phyloP scores from a whole-genome alignment of 164 flowering plant genomes.

The Liquidambar formosana region DNA sequence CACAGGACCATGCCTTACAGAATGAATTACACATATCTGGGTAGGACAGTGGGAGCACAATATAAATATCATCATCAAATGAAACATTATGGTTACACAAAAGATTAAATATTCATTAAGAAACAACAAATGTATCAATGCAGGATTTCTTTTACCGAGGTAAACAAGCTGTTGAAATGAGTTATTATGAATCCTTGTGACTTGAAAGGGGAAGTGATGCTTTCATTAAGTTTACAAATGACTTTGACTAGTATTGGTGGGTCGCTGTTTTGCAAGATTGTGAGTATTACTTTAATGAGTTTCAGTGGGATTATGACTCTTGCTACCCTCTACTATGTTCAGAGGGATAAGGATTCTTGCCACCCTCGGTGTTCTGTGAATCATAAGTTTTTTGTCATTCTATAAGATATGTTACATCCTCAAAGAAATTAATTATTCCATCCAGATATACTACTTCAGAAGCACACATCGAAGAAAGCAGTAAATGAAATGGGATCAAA shows the following conservation, averaged over 20 bases:
- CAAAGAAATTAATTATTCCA: too few species aligned
- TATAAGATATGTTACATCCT: too few species aligned
- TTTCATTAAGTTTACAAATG: not conserved
- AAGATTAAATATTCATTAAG: not conserved
- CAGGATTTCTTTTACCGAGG: not conserved
- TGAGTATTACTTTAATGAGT: too few species aligned
- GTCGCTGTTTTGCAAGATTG: not conserved
- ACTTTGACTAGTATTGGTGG: not conserved
- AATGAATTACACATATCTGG: conserved; percentile 81
- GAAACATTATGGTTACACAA: not conserved
- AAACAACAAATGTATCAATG: not conserved
- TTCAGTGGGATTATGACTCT: too few species aligned
- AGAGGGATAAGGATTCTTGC: too few species aligned
- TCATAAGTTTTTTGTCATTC: too few species aligned
- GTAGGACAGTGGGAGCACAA: conserved; percentile 8
- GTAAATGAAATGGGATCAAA: too few species aligned
- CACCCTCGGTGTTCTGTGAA: too few species aligned
- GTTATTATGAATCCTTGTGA: not conserved
- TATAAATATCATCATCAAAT: not conserved
- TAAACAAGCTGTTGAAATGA: not conserved
- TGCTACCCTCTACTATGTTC: too few species aligned
- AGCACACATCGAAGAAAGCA: too few species aligned
- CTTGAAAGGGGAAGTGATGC: not conserved
- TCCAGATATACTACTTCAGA: too few species aligned
- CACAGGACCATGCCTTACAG: conserved; percentile 50